Evolutionary conservation across 805 yeast species (phyloP).

Genomic region (Zygosaccharomyces rouxii): DNA sequence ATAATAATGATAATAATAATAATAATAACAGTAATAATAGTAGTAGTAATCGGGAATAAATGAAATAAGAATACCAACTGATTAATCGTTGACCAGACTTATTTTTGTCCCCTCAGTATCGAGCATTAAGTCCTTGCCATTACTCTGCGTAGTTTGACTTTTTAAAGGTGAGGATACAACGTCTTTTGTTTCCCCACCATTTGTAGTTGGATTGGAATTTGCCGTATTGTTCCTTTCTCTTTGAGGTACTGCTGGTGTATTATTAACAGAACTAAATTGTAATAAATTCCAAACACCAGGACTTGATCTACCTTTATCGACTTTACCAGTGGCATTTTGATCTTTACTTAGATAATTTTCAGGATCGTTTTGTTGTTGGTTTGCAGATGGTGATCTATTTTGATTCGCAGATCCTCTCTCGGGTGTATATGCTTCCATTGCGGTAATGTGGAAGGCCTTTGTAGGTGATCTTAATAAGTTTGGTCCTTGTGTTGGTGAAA

Average conservation of each 20-base stretch:
- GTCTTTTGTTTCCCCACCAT: slow-evolving; percentile 14
- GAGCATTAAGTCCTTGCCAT: slow-evolving; percentile 24
- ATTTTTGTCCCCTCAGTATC: slow-evolving; percentile 33
- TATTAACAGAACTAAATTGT: slow-evolving; percentile 55
- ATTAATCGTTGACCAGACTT: slow-evolving; percentile 25
- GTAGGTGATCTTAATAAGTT: slow-evolving; percentile 35
- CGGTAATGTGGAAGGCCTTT: slow-evolving; percentile 44
- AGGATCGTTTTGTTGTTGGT: slow-evolving; percentile 5
- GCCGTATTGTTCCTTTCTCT: slow-evolving; percentile 8
- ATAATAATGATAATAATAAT: not conserved
- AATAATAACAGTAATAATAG: not conserved
- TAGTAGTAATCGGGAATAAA: not conserved
- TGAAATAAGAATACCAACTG: not conserved
- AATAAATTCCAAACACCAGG: slow-evolving; percentile 95
- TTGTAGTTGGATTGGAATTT: slow-evolving; percentile 1
- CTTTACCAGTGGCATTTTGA: slow-evolving; percentile 15
- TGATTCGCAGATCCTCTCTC: slow-evolving; percentile 45
- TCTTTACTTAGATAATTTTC: slow-evolving; percentile 13
- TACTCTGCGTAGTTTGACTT: slow-evolving; percentile 14
- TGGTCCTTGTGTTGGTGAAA: slow-evolving; percentile 23
- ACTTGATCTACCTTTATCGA: slow-evolving; percentile 41
- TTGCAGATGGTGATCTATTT: slow-evolving; percentile 20
- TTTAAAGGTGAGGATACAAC: slow-evolving; percentile 29
- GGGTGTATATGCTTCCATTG: slow-evolving; percentile 63
- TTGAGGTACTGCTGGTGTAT: slow-evolving; percentile 33